Evolutionary conservation across 1,284 basidiomycete genomes (phyloP).

Genomic region (Paramarasmius palmivorus): DNA sequence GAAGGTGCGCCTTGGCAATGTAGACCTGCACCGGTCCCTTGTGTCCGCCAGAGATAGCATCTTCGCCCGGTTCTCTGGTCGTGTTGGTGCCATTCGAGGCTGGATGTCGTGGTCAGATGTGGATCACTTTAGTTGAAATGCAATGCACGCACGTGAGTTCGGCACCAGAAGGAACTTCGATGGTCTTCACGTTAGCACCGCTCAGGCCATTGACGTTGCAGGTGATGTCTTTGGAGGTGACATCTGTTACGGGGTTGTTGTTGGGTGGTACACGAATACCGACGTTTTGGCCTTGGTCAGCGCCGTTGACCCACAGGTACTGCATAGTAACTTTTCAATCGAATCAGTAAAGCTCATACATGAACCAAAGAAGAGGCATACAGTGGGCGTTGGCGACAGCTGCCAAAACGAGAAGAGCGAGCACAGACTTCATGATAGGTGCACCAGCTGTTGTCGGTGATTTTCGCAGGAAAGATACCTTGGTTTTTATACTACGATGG

Average conservation of each 20-base stretch:
- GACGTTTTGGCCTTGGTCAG: conserved; percentile 44
- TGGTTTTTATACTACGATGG: too few relatives aligned
- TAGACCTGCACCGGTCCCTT: conserved; percentile 53
- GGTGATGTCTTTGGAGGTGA: conserved; percentile 48
- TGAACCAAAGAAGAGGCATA: not conserved
- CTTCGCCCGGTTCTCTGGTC: conserved; percentile 55
- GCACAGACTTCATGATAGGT: not conserved
- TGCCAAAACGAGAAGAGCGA: not conserved
- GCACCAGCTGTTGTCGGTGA: not conserved
- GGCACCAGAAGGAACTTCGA: conserved; percentile 42
- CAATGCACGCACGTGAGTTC: conserved; percentile 32
- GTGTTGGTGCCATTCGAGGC: conserved; percentile 48
- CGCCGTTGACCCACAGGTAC: conserved; percentile 50
- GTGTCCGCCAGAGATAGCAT: conserved; percentile 51
- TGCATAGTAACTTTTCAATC: conserved; percentile 44
- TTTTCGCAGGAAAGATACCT: not conserved
- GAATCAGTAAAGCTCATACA: too few relatives aligned
- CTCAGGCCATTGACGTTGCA: conserved; percentile 51
- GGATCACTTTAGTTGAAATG: not conserved
- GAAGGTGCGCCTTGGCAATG: conserved; percentile 50
- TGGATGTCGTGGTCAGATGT: conserved; percentile 20
- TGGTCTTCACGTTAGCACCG: conserved; percentile 37
- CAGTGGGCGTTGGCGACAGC: conserved; percentile 5
- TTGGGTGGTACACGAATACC: conserved; percentile 46
- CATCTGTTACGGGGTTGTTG: conserved; percentile 55